phyloP scores from a whole-genome alignment of 164 flowering plant genomes.

The grape (Vitis vinifera) region ASM3070453v1 NC_081809.1:4386501-4387000 shows the following conservation, averaged over 20 bases:
- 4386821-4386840: constrained; percentile 47
- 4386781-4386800: no score
- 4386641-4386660: constrained; percentile 13
- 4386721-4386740: not conserved
- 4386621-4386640: constrained; percentile 16
- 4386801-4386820: constrained; percentile 15
- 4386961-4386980: not conserved
- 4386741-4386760: no score
- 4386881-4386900: constrained; percentile 6
- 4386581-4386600: constrained; percentile 16
- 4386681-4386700: not conserved
- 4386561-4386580: constrained; percentile 20
- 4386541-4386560: constrained; percentile 29
- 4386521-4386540: constrained; percentile 39
- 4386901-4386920: constrained; percentile 4
- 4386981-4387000: not conserved
- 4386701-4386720: not conserved
- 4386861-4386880: constrained; percentile 26
- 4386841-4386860: constrained; percentile 32
- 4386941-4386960: not conserved
- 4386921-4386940: not conserved
- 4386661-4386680: not conserved
- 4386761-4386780: no score
- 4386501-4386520: constrained; percentile 26
- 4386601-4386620: constrained; percentile 23